Evolutionary conservation across 1,139 yeast genomes (phyloP), one percentile per base, ranked within the genome.

Genomic region (Martiniozyma asiatica): DNA sequence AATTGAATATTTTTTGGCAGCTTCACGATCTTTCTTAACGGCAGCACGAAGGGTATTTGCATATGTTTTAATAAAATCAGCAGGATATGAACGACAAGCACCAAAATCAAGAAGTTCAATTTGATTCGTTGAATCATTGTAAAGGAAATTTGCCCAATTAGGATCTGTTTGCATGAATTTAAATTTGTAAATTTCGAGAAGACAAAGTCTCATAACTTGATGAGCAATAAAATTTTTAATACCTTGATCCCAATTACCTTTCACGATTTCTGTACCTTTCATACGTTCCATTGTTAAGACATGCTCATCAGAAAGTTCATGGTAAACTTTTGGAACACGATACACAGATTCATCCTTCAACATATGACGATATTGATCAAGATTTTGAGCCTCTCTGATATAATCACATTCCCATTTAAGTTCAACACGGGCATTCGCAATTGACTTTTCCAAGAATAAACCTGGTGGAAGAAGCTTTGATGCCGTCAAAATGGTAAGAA

Each of bases 151-250:
- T 30, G 98, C 97, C 98, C 98, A 92, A 56, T 89, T 89, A 28
- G 99, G 99, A 56, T 89, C 99, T 1, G 98, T 87, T 58, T 89
- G 99, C 99, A 89, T 89, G 57, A 79, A 89, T 47, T 68, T 70
- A 61, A 79, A 87, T 43, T 70, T 62, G 20, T 84, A 84, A 48
- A 92, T 79, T 55, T 89, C 99, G 43, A 70, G 61, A 30, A 89
- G 61, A 48, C 96, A 85, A 28, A 89, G 63, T 40, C 84, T 68
- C 95, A 92, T 80, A 37, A 89, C 75, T 45, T 78, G 69, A 7
- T 84, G 70, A 9, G 94, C 94, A 37, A 89, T 77, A 72, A 79
- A 78, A 55, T 87, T 64, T 38, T 68, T 76, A 12, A 80, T 71
- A 12, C 68, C 71, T 55, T 84, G 95, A 39, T 65, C 63, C 73